These are phyloP conservation scores for Lobosporangium transversale DNA, from an alignment of 192 early-diverging fungal genomes.

Conservation along the genomic window DNA sequence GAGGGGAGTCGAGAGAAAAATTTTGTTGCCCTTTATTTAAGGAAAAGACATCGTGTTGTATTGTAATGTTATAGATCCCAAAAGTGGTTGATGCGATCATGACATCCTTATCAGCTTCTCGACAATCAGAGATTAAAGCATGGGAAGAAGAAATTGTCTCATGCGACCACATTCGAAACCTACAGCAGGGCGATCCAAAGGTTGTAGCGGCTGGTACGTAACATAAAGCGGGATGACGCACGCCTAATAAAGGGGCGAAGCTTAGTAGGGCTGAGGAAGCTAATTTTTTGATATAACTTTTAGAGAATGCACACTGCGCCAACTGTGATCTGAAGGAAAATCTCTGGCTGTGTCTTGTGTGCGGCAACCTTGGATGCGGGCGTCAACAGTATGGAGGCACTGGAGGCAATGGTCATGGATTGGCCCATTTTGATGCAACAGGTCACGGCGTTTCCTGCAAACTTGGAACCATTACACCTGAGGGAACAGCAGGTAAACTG, in stretches of 20 bases:
- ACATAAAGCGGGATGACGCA: slow-evolving; percentile 9
- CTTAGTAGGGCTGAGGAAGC: background rate
- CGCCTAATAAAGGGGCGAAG: background rate
- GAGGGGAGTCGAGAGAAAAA: too few species aligned
- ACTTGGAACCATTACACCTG: slow-evolving; percentile 96
- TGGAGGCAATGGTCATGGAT: slow-evolving; percentile 93
- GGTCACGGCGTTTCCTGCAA: slow-evolving; percentile 89
- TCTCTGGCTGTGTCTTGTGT: slow-evolving; percentile 94
- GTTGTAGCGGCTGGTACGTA: slow-evolving; percentile 54
- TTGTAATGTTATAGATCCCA: slow-evolving; percentile 58
- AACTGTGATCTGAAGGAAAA: slow-evolving; percentile 91
- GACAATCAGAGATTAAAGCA: slow-evolving; percentile 89
- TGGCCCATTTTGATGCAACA: slow-evolving; percentile 84
- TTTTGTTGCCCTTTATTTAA: too few species aligned
- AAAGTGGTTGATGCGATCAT: slow-evolving; percentile 76
- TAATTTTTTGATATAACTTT: background rate
- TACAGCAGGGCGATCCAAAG: slow-evolving; percentile 72
- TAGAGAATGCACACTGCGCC: slow-evolving; percentile 75
- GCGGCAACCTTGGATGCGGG: slow-evolving; percentile 95
- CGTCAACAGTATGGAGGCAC: slow-evolving; percentile 92
- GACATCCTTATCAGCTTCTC: slow-evolving; percentile 80
- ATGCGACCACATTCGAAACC: slow-evolving; percentile 81
- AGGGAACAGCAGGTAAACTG: slow-evolving; percentile 86
- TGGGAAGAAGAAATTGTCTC: slow-evolving; percentile 89
- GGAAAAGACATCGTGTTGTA: too few species aligned